Conservation (phyloP, 805 yeast species). For the Saturnispora diversa region DNA sequence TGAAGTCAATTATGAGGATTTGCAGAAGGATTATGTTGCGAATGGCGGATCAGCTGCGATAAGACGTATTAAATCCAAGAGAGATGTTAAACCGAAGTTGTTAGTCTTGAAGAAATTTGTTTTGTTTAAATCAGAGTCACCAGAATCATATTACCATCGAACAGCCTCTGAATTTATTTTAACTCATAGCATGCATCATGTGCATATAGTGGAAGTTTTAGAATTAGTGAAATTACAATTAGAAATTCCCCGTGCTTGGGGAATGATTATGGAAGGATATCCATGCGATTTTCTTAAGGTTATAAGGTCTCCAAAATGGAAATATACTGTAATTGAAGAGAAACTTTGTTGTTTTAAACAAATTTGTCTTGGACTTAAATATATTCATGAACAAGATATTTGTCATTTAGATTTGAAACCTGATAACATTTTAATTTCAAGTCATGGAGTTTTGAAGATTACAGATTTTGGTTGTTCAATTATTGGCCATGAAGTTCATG, state of each 20-base stretch:
- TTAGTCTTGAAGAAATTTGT: conserved; percentile 63
- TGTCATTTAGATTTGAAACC: conserved; percentile 73
- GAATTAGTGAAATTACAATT: conserved; percentile 52
- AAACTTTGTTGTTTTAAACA: conserved; percentile 65
- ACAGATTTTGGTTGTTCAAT: conserved; percentile 76
- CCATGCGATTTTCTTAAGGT: conserved; percentile 53
- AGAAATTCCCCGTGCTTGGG: conserved; percentile 64
- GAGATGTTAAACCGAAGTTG: conserved; percentile 28
- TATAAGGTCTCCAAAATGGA: conserved; percentile 55
- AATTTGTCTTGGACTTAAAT: conserved; percentile 51
- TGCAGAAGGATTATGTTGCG: conserved; percentile 40
- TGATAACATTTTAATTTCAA: conserved; percentile 56
- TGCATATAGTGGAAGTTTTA: conserved; percentile 52
- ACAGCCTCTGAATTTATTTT: conserved; percentile 58
- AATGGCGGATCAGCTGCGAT: conserved; percentile 70
- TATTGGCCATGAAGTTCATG: conserved; percentile 47
- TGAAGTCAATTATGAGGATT: conserved; percentile 46
- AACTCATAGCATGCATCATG: conserved; percentile 43
- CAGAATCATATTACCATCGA: conserved; percentile 55
- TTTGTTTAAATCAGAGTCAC: conserved; percentile 36
- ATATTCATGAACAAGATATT: conserved; percentile 55
- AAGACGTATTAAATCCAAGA: conserved; percentile 35
- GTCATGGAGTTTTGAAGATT: conserved; percentile 53
- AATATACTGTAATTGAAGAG: conserved; percentile 38
- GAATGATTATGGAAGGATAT: conserved; percentile 60